phyloP scores from a whole-genome alignment of 257 asterid species.

The Solanum bulbocastanum region DNA sequence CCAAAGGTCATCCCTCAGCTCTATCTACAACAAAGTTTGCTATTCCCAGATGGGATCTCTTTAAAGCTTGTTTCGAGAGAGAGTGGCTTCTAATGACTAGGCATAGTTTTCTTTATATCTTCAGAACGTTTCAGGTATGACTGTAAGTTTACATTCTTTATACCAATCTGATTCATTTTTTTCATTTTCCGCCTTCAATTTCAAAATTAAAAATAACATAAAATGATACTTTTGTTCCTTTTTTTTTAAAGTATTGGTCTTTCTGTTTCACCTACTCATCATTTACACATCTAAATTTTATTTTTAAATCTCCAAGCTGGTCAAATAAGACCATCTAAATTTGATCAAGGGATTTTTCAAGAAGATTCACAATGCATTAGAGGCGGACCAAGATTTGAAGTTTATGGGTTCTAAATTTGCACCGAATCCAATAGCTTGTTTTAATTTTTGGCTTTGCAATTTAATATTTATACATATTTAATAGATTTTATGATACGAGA shows the following conservation, averaged over 20 bases:
- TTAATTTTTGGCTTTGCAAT: background rate
- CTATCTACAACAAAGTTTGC: slow-evolving; percentile 60
- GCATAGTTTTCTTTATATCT: slow-evolving; percentile 59
- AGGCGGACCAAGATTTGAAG: background rate
- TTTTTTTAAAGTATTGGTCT: background rate
- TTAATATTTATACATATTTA: background rate
- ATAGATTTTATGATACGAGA: background rate
- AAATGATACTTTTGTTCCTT: background rate
- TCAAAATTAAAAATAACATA: background rate
- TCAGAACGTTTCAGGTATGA: slow-evolving; percentile 73
- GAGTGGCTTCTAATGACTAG: slow-evolving; percentile 71
- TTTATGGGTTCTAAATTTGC: background rate
- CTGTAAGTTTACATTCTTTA: background rate
- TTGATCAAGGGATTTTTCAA: background rate
- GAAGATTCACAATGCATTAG: background rate
- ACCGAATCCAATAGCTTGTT: background rate
- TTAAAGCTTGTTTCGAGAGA: slow-evolving; percentile 64
- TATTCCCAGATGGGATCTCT: slow-evolving; percentile 54
- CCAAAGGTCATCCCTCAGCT: slow-evolving; percentile 53
- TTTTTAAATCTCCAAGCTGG: background rate
- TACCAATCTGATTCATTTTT: background rate
- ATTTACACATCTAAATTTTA: background rate
- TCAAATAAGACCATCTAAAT: background rate
- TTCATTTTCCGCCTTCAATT: background rate
- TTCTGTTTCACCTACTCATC: background rate